Evolutionary conservation across 768 basidiomycete species (phyloP).

Genomic region (Auricularia heimuer): DNA sequence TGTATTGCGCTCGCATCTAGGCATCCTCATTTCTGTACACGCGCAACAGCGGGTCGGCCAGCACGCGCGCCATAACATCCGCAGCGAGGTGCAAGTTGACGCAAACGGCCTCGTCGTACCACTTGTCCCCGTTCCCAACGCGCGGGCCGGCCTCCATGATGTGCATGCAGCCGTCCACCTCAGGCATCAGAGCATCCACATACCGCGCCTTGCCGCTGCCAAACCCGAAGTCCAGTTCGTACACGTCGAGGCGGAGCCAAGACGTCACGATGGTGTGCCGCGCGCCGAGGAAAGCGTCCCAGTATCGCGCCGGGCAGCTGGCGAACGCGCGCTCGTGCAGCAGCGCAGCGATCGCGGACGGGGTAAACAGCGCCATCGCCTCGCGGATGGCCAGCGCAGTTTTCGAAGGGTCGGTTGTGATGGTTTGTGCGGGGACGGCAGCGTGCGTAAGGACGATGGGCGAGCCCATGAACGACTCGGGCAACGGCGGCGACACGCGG

Average conservation of each 20-base stretch:
- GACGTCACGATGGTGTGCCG: constrained; percentile 26
- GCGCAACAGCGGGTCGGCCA: not conserved
- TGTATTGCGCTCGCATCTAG: too few relatives aligned
- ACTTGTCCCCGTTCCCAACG: not conserved
- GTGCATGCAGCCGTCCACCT: constrained; percentile 25
- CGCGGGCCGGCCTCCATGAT: constrained; percentile 20
- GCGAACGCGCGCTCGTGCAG: constrained; percentile 27
- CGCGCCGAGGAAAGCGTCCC: constrained; percentile 27
- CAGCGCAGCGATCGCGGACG: constrained; percentile 19
- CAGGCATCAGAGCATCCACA: constrained; percentile 25
- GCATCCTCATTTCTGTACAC: not conserved
- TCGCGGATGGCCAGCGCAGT: constrained; percentile 22
- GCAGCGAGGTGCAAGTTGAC: not conserved
- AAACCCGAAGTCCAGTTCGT: constrained; percentile 26
- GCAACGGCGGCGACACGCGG: constrained; percentile 14
- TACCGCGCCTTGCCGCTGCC: constrained; percentile 16
- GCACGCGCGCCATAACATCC: not conserved
- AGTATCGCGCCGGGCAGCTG: constrained; percentile 21
- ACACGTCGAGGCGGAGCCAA: constrained; percentile 24
- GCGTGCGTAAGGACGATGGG: constrained; percentile 23
- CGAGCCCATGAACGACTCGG: constrained; percentile 23
- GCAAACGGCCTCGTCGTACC: not conserved
- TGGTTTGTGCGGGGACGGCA: constrained; percentile 8
- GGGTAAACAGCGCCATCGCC: constrained; percentile 17
- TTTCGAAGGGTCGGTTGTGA: constrained; percentile 7